Evolutionary conservation across 306 rosid genomes (phyloP).

Genomic region (Luffa aegyptiaca): DNA sequence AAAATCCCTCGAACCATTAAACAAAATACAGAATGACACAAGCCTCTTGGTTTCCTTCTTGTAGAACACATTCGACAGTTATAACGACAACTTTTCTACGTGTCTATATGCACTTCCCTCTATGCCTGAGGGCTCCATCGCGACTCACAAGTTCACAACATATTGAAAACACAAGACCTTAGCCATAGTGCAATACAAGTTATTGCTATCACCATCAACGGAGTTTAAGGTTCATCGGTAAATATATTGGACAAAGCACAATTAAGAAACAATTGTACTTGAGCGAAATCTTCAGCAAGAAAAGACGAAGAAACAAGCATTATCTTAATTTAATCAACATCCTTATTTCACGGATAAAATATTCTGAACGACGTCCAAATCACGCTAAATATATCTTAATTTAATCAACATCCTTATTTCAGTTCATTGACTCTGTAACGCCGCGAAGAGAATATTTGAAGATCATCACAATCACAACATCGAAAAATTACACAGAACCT

Average conservation of each 20-base stretch:
- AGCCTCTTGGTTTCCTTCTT: not conserved
- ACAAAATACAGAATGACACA: not conserved
- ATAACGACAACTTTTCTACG: not conserved
- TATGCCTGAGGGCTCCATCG: not conserved
- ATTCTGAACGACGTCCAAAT: not conserved
- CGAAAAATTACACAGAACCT: not conserved
- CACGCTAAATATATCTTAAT: not conserved
- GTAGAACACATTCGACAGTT: not conserved
- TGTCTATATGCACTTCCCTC: not conserved
- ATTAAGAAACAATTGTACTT: not conserved
- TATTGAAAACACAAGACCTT: not conserved
- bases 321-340: not conserved
- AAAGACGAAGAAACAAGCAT: not conserved
- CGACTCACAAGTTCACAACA: not conserved
- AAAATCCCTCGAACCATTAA: not conserved
- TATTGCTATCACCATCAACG: not conserved
- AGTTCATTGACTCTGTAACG: not conserved
- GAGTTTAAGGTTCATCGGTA: not conserved
- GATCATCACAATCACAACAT: not conserved
- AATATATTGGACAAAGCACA: not conserved
- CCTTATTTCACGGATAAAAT: not conserved
- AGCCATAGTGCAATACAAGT: not conserved
- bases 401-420: not conserved
- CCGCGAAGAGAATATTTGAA: not conserved
- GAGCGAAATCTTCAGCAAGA: not conserved